These are phyloP conservation scores for Aspergillus sp. DNA, from an alignment of 2,329 filamentous ascomycete genomes.

Conservation along the genomic window DNA sequence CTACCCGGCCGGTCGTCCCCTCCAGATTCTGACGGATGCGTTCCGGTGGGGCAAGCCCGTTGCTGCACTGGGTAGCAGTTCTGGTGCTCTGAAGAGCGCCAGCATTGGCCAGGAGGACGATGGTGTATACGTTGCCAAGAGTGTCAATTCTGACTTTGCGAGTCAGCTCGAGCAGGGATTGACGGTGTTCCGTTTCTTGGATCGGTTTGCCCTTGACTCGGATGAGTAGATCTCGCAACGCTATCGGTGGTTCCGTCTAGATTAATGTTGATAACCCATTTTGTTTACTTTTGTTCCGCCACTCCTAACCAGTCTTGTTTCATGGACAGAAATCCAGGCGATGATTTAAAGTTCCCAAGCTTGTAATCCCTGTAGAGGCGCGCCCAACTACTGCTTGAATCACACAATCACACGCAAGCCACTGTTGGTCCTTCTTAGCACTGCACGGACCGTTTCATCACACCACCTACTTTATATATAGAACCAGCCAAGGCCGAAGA, in stretches of 20 bases:
- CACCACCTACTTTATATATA: too few relatives aligned
- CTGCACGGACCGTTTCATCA: too few relatives aligned
- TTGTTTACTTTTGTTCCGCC: neutral
- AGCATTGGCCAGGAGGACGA: slow-evolving; percentile 42
- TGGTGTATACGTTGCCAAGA: slow-evolving; percentile 36
- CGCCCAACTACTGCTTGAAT: too few relatives aligned
- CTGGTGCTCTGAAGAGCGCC: slow-evolving; percentile 40
- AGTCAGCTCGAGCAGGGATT: slow-evolving; percentile 58
- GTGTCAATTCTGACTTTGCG: slow-evolving; percentile 42
- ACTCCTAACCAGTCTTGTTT: too few relatives aligned
- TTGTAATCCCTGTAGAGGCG: too few relatives aligned
- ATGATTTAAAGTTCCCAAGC: too few relatives aligned
- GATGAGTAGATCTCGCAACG: slow-evolving; percentile 44
- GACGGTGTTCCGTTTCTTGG: slow-evolving; percentile 64
- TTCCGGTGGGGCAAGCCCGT: slow-evolving; percentile 72
- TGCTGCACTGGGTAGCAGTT: slow-evolving; percentile 54
- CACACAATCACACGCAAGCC: too few relatives aligned
- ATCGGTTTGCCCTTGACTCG: slow-evolving; percentile 55
- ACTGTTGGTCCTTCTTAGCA: too few relatives aligned
- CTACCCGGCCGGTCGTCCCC: slow-evolving; percentile 63
- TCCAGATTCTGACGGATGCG: slow-evolving; percentile 61
- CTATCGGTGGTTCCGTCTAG: neutral
- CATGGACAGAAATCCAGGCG: too few relatives aligned
- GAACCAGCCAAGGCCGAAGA: too few relatives aligned
- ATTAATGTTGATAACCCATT: neutral